Conservation (phyloP, 2,329 filamentous ascomycete genomes). For the Alternaria sp. region DNA sequence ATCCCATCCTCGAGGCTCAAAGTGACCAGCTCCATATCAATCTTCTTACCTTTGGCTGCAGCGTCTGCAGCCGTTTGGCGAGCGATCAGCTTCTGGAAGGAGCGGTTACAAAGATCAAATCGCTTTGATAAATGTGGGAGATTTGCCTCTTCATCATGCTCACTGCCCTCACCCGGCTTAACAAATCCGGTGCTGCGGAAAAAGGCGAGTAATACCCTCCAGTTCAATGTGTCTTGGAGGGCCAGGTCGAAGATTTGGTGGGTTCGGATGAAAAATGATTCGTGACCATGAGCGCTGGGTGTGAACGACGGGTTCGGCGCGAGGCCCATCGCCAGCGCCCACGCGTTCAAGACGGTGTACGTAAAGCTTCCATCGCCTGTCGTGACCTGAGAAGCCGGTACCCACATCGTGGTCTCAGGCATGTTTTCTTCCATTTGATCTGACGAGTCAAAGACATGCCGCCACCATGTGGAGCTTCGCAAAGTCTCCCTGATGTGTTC, state of each 20-base stretch:
- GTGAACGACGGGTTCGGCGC: conserved; percentile 9
- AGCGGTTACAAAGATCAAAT: conserved; percentile 8
- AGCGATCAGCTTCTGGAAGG: background rate
- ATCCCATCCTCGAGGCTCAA: background rate
- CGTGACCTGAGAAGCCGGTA: conserved; percentile 5
- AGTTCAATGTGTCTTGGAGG: conserved; percentile 7
- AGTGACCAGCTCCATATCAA: background rate
- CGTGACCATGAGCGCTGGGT: background rate
- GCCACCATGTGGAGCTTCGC: background rate
- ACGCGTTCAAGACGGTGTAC: conserved; percentile 23
- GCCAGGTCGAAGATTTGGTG: conserved; percentile 12
- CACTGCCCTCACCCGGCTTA: background rate
- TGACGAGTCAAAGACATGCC: background rate
- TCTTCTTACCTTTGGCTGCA: background rate
- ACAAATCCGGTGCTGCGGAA: conserved; percentile 10
- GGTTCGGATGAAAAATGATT: conserved; percentile 8
- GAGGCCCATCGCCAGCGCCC: conserved; percentile 27
- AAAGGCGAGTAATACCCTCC: conserved; percentile 19
- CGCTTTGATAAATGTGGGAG: background rate
- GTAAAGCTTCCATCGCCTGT: background rate
- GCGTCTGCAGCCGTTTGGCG: background rate
- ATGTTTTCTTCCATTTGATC: background rate
- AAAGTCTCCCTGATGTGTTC: background rate
- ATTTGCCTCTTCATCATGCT: background rate
- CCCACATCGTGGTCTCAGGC: conserved; percentile 1